Conservation (phyloP, 1,284 basidiomycete genomes). For the Puccinia hordei region DNA sequence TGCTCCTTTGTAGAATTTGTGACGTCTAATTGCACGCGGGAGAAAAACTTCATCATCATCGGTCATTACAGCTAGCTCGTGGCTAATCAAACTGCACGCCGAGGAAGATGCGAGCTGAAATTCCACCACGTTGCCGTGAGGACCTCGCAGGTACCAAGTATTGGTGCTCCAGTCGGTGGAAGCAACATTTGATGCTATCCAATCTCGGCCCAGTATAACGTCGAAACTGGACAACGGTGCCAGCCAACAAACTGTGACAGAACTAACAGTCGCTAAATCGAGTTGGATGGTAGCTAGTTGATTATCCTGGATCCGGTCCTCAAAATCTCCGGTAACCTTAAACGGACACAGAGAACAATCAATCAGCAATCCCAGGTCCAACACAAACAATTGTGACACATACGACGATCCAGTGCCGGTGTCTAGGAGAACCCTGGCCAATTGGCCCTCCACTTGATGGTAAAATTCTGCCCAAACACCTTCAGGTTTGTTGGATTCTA, state of each 20-base stretch:
- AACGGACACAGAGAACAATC: too few relatives aligned
- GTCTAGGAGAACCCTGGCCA: too few relatives aligned
- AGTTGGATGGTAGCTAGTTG: neutral
- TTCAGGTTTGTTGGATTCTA: too few relatives aligned
- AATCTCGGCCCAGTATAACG: neutral
- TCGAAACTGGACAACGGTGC: neutral
- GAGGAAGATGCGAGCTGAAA: neutral
- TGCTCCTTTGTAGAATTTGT: neutral
- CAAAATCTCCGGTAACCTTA: neutral
- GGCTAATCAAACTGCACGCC: neutral
- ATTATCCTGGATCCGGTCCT: neutral
- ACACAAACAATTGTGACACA: too few relatives aligned
- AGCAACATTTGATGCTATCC: neutral
- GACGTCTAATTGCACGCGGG: neutral
- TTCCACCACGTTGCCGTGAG: neutral
- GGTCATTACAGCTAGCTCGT: neutral
- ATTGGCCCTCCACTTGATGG: too few relatives aligned
- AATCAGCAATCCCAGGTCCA: too few relatives aligned
- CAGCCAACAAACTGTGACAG: neutral
- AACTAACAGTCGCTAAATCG: neutral
- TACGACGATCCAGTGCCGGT: too few relatives aligned
- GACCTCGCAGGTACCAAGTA: neutral
- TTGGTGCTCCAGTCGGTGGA: constrained; percentile 2
- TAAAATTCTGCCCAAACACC: too few relatives aligned
- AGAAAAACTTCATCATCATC: constrained; percentile 2